Conservation (phyloP, 1,284 basidiomycete species). For the Dichomitus squalens region DNA sequence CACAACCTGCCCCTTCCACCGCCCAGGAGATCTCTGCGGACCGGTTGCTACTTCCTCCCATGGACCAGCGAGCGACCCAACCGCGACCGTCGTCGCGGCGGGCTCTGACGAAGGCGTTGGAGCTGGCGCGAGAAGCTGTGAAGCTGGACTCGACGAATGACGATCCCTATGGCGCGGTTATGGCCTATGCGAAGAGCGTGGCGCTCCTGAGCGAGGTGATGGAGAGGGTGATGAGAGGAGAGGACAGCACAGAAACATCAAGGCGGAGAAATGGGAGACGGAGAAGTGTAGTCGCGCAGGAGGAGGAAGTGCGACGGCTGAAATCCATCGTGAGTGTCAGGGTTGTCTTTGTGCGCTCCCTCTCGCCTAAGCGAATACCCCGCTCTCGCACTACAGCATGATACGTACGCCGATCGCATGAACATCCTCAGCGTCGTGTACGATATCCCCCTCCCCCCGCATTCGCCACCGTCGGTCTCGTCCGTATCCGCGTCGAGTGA, state of each 20-base stretch:
- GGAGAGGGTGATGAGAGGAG: conserved; percentile 81
- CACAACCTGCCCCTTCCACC: conserved; percentile 17
- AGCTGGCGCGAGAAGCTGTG: conserved; percentile 83
- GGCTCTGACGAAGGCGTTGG: conserved; percentile 76
- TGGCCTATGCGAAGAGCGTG: conserved; percentile 81
- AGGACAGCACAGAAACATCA: conserved; percentile 67
- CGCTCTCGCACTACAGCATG: conserved; percentile 56
- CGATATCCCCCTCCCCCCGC: conserved; percentile 73
- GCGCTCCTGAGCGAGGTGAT: conserved; percentile 83
- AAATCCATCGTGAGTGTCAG: conserved; percentile 74
- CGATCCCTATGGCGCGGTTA: conserved; percentile 78
- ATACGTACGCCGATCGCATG: conserved; percentile 88
- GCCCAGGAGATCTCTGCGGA: conserved; percentile 44
- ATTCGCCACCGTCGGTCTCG: conserved; percentile 56
- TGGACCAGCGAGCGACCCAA: conserved; percentile 41
- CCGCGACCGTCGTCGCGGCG: conserved; percentile 69
- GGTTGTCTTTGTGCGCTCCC: conserved; percentile 3
- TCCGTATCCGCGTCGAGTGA: conserved; percentile 51
- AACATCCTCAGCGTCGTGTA: conserved; percentile 85
- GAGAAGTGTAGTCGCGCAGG: conserved; percentile 79
- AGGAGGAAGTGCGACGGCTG: conserved; percentile 79
- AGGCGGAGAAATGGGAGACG: conserved; percentile 61
- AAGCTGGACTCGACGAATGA: conserved; percentile 80
- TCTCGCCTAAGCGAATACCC: conserved; percentile 6
- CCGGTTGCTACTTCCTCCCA: conserved; percentile 47